These are phyloP conservation scores for Metarhizium robertsii DNA, from an alignment of 2,329 filamentous ascomycete genomes.

Conservation along the genomic window DNA sequence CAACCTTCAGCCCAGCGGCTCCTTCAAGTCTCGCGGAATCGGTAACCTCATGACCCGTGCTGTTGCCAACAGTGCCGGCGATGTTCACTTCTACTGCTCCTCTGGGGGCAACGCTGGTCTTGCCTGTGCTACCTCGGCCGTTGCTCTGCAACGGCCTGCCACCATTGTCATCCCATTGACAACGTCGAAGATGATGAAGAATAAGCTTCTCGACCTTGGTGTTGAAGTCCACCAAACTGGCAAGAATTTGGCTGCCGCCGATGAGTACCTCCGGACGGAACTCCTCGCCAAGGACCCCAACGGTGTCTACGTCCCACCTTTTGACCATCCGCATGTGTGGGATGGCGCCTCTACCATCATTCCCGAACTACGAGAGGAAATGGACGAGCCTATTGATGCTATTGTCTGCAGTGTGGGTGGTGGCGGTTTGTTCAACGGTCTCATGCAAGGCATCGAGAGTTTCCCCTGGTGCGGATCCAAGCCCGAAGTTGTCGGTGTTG, in stretches of 20 bases:
- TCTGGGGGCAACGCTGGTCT: slow-evolving; percentile 80
- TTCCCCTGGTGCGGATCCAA: slow-evolving; percentile 21
- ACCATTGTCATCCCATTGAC: slow-evolving; percentile 66
- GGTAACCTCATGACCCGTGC: slow-evolving; percentile 54
- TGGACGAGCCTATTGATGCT: slow-evolving; percentile 47
- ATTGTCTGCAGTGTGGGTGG: slow-evolving; percentile 74
- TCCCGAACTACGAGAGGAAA: slow-evolving; percentile 34
- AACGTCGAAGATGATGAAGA: slow-evolving; percentile 60
- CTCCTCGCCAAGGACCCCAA: slow-evolving; percentile 41
- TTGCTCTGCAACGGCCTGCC: slow-evolving; percentile 51
- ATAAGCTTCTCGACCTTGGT: slow-evolving; percentile 60
- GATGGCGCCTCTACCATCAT: slow-evolving; percentile 53
- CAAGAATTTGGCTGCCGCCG: slow-evolving; percentile 59
- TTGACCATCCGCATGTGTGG: slow-evolving; percentile 62
- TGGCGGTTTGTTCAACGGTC: slow-evolving; percentile 68
- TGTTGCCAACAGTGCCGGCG: slow-evolving; percentile 20
- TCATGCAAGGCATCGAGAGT: slow-evolving; percentile 59
- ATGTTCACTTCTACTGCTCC: slow-evolving; percentile 66
- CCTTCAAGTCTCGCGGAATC: slow-evolving; percentile 76
- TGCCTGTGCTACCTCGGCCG: slow-evolving; percentile 66
- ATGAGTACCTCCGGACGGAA: slow-evolving; percentile 51
- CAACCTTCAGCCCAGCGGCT: slow-evolving; percentile 73
- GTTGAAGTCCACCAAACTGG: slow-evolving; percentile 61
- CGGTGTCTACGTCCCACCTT: slow-evolving; percentile 59
- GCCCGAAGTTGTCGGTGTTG: slow-evolving; percentile 58